Evolutionary conservation across 192 early-diverging fungal species (phyloP).

Genomic region (Coemansia sp.): DNA sequence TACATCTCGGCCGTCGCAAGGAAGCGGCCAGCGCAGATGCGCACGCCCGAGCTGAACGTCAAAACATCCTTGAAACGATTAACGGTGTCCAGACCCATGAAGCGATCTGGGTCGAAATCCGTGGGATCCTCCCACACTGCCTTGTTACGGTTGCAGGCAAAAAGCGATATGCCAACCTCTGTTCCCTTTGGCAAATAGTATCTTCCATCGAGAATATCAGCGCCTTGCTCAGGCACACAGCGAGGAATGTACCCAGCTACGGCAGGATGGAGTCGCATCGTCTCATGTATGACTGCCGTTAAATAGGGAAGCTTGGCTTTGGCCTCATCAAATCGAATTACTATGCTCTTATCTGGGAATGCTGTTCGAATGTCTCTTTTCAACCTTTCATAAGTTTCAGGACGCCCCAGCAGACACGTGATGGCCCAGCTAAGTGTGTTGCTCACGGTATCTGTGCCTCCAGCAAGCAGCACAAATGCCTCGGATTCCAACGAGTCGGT

Average conservation of each 20-base stretch:
- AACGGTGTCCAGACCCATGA: conserved; percentile 26
- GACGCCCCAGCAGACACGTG: conserved; percentile 36
- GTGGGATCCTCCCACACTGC: conserved; percentile 17
- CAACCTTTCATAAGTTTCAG: conserved; percentile 16
- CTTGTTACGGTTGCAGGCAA: conserved; percentile 33
- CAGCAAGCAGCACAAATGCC: conserved; percentile 29
- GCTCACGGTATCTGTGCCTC: conserved; percentile 53
- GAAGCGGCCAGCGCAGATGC: conserved; percentile 41
- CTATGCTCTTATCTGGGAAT: conserved; percentile 11
- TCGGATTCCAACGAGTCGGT: conserved; percentile 17
- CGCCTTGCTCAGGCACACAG: conserved; percentile 20
- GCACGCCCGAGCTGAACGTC: conserved; percentile 39
- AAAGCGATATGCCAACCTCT: conserved; percentile 23
- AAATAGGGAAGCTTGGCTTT: conserved; percentile 26
- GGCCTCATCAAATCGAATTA: conserved; percentile 31
- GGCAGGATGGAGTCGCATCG: conserved; percentile 38
- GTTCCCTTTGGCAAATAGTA: conserved; percentile 21
- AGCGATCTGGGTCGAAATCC: conserved; percentile 38
- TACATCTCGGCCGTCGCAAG: conserved; percentile 46
- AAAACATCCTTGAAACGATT: conserved; percentile 15
- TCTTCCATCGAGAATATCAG: background rate
- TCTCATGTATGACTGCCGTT: conserved; percentile 41
- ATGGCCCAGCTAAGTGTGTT: conserved; percentile 41
- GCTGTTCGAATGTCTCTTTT: conserved; percentile 21
- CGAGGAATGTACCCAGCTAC: conserved; percentile 31